phyloP scores from a whole-genome alignment of 371 early-diverging fungal species.

The Rhizopus sp. region DNA sequence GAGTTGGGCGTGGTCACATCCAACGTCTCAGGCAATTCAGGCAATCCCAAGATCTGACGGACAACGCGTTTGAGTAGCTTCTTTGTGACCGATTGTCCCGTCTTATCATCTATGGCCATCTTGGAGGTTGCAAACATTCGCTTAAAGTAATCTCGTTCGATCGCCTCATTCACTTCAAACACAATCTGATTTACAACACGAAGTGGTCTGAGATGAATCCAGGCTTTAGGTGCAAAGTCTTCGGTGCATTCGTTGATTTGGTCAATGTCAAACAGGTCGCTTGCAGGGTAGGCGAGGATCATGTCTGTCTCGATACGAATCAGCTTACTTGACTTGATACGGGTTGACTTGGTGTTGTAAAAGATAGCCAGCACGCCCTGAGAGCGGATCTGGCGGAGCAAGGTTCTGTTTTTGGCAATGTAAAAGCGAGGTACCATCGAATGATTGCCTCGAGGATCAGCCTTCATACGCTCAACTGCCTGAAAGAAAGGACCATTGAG shows the following conservation, averaged over 20 bases:
- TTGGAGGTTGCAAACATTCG: conserved; percentile 48
- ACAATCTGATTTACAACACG: conserved; percentile 31
- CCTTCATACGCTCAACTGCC: conserved; percentile 40
- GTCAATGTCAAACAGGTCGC: conserved; percentile 43
- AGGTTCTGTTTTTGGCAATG: conserved; percentile 48
- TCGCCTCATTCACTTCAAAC: conserved; percentile 42
- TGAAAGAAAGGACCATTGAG: conserved; percentile 50
- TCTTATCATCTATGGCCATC: conserved; percentile 31
- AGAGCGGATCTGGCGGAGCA: conserved; percentile 37
- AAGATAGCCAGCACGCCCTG: conserved; percentile 46
- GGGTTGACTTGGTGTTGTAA: conserved; percentile 33
- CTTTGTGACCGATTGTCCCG: conserved; percentile 23
- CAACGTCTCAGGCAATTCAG: not conserved
- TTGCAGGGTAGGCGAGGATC: conserved; percentile 41
- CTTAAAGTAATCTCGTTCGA: conserved; percentile 45
- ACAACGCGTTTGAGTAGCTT: conserved; percentile 30
- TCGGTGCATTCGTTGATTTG: conserved; percentile 44
- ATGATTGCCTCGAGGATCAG: conserved; percentile 24
- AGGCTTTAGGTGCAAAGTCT: conserved; percentile 43
- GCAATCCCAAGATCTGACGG: conserved; percentile 29
- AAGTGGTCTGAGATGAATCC: conserved; percentile 44
- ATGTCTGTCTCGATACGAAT: conserved; percentile 43
- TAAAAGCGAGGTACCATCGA: conserved; percentile 42
- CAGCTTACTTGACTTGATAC: conserved; percentile 22
- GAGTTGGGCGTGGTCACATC: not conserved